phyloP scores from a whole-genome alignment of 2,329 filamentous ascomycete species.

The Botrytis fragariae region DNA sequence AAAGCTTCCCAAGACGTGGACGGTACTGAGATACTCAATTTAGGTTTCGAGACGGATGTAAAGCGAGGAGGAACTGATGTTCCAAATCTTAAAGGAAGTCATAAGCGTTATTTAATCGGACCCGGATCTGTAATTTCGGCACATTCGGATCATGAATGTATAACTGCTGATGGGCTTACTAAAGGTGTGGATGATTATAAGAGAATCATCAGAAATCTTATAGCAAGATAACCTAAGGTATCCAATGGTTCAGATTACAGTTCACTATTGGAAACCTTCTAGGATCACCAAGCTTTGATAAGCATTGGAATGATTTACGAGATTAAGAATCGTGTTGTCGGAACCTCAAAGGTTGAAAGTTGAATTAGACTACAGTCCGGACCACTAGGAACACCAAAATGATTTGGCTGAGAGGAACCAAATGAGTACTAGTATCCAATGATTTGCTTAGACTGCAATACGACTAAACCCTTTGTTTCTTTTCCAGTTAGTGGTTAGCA shows the following conservation, averaged over 20 bases:
- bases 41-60: constrained; percentile 70
- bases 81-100: constrained; percentile 43
- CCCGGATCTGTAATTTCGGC: constrained; percentile 77
- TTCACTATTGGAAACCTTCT: neutral
- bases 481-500: neutral
- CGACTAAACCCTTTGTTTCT: neutral
- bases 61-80: constrained; percentile 94
- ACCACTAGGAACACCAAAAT: neutral
- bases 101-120: constrained; percentile 58
- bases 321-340: neutral
- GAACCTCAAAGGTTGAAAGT: neutral
- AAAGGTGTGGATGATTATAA: constrained; percentile 74
- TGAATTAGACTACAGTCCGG: neutral
- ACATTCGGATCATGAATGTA: constrained; percentile 75
- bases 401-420: neutral
- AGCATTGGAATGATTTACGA: neutral
- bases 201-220: constrained; percentile 36
- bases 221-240: neutral
- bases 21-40: neutral
- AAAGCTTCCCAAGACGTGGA: neutral
- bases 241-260: neutral
- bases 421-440: neutral
- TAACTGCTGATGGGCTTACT: constrained; percentile 72
- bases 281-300: neutral
- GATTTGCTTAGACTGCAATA: neutral